These are phyloP conservation scores for Phaeosphaeriaceae sp. DNA, from an alignment of 2,329 filamentous ascomycete genomes.

Conservation along the genomic window DNA sequence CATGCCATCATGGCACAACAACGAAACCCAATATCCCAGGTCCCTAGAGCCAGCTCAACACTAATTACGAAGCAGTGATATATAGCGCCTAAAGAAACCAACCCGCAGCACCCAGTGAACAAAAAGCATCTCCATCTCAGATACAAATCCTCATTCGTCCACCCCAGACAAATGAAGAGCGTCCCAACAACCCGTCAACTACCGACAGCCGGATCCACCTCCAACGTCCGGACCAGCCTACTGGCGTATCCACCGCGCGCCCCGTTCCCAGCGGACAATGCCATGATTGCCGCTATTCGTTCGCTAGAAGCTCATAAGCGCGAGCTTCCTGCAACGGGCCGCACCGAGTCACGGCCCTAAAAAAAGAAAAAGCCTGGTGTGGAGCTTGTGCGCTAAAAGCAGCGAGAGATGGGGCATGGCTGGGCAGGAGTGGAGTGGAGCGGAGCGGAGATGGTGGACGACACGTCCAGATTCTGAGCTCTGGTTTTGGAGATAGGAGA, in stretches of 20 bases:
- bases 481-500: too few relatives aligned
- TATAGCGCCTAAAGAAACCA: conserved; percentile 9
- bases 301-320: conserved; percentile 34
- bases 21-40: not conserved
- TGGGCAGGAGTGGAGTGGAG: conserved; percentile 34
- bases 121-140: not conserved
- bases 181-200: conserved; percentile 12
- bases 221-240: conserved; percentile 17
- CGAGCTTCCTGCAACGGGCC: conserved; percentile 42
- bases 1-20: not conserved
- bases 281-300: conserved; percentile 31
- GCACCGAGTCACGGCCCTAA: conserved; percentile 40
- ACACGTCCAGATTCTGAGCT: conserved; percentile 9
- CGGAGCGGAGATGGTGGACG: conserved; percentile 27
- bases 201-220: conserved; percentile 10
- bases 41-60: conserved; percentile 3
- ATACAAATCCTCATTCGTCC: conserved; percentile 10
- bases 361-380: conserved; percentile 40
- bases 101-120: not conserved
- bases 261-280: conserved; percentile 1
- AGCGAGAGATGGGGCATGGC: conserved; percentile 28
- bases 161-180: conserved; percentile 19
- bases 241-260: conserved; percentile 9
- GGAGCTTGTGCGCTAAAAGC: conserved; percentile 34
- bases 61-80: conserved; percentile 14